A percentile compares a stretch with the other conserved stretches of the same genome.
These are phyloP conservation scores for Plantago lanceolata DNA, from an alignment of 305 asterid genomes.

Conservation along the genomic window DNA sequence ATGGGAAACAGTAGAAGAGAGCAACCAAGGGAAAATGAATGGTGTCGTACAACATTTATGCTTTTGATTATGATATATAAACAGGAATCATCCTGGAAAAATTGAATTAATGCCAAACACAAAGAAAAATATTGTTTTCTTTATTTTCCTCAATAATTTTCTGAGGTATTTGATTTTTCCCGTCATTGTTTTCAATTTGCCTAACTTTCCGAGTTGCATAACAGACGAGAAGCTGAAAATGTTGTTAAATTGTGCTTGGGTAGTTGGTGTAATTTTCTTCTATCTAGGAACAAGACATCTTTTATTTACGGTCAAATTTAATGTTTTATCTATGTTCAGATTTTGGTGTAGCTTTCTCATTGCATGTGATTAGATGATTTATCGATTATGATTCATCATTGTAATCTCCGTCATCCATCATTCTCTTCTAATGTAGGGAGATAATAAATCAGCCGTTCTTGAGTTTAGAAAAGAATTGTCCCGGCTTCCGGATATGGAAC, in stretches of 20 bases:
- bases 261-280: not conserved
- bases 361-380: not conserved
- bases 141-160: no score
- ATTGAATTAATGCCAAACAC: no score
- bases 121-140: not conserved
- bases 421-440: constrained; percentile 46
- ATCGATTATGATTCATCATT: not conserved
- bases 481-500: constrained; percentile 91
- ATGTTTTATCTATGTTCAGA: not conserved
- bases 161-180: no score
- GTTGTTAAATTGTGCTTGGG: not conserved
- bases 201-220: not conserved
- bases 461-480: constrained; percentile 81
- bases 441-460: constrained; percentile 54
- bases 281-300: not conserved
- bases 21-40: not conserved
- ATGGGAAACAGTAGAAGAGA: not conserved
- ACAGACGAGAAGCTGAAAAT: not conserved
- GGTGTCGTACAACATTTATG: not conserved
- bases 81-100: not conserved
- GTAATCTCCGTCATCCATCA: not conserved
- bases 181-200: not conserved
- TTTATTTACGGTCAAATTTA: no score
- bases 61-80: not conserved
- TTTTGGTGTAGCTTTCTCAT: not conserved